These are phyloP conservation scores for Polygonum maritimum DNA, from an alignment of 148 eudicot genomes.

Conservation along the genomic window DNA sequence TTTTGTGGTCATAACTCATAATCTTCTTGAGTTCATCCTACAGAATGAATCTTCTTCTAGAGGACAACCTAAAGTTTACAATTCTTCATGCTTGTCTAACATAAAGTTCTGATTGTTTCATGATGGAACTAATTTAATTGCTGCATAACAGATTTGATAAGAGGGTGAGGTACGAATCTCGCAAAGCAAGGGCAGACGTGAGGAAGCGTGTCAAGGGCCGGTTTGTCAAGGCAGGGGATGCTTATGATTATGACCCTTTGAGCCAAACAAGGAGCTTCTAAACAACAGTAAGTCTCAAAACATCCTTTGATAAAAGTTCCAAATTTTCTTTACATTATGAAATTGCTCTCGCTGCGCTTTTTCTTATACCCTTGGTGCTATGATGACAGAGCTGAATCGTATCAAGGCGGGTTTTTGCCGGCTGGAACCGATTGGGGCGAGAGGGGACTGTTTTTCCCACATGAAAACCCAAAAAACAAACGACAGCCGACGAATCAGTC, in stretches of 20 bases:
- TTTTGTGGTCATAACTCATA: too few relatives aligned
- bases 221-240: conserved; percentile 41
- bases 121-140: not conserved
- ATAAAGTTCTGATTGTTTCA: not conserved
- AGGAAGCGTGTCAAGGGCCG: conserved; percentile 44
- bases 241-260: conserved; percentile 40
- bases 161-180: conserved; percentile 33
- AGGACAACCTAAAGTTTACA: not conserved
- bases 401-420: not conserved
- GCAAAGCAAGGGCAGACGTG: conserved; percentile 39
- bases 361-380: not conserved
- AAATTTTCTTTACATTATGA: too few relatives aligned
- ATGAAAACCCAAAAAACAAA: not conserved
- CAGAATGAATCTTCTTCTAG: not conserved
- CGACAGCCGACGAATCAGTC: not conserved
- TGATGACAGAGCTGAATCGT: not conserved
- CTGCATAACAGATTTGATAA: conserved; percentile 24
- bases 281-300: conserved; percentile 14
- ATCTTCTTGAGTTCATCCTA: not conserved
- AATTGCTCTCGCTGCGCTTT: not conserved
- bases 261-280: conserved; percentile 19
- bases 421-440: not conserved
- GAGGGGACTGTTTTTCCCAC: not conserved
- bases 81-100: not conserved
- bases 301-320: not conserved